These are phyloP conservation scores for Brassica incana DNA, from an alignment of 345 rosid genomes.

Conservation along the genomic window DNA sequence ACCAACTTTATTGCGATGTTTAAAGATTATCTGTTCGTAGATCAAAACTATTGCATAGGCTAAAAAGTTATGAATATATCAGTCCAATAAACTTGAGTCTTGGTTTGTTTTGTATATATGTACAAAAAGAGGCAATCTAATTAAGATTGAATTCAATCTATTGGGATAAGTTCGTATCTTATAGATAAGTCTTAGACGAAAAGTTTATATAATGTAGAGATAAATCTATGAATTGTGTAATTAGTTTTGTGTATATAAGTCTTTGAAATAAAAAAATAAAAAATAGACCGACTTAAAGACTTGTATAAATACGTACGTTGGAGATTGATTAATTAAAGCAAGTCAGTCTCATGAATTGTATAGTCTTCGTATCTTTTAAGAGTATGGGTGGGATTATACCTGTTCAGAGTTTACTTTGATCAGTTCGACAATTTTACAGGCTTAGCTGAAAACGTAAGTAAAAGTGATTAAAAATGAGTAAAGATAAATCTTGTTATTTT, in stretches of 20 bases:
- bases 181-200: no score
- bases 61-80: background rate
- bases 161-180: no score
- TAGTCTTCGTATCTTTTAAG: background rate
- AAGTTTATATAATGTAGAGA: no score
- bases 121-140: background rate
- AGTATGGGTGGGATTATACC: background rate
- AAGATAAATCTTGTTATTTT: background rate
- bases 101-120: no score
- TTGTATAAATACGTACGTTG: background rate
- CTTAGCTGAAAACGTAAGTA: background rate
- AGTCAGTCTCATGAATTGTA: background rate
- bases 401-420: background rate
- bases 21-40: background rate
- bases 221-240: no score
- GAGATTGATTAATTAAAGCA: background rate
- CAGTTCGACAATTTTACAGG: background rate
- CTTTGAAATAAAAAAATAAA: no score
- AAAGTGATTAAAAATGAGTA: background rate
- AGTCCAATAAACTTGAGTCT: background rate
- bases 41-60: background rate
- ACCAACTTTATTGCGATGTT: background rate
- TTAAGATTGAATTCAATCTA: no score
- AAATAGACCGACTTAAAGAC: background rate
- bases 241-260: no score